Evolutionary conservation across 2,329 filamentous ascomycete genomes (phyloP).

Genomic region (Nigrospora oryzae): DNA sequence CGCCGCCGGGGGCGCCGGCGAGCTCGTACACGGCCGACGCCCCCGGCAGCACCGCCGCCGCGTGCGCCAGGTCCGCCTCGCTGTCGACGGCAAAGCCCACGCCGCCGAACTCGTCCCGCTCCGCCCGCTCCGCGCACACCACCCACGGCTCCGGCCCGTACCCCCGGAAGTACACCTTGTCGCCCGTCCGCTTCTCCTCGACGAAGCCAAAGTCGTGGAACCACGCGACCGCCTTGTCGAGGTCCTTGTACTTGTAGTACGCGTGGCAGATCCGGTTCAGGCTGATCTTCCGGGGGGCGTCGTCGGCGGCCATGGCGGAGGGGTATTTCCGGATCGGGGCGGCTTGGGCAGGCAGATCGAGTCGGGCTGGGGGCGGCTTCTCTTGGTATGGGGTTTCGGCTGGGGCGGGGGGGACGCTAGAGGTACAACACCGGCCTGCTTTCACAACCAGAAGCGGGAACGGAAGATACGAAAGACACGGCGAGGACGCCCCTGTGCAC

Average conservation of each 20-base stretch:
- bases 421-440: too few relatives aligned
- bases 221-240: conserved; percentile 31
- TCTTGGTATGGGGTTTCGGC: too few relatives aligned
- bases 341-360: too few relatives aligned
- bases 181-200: conserved; percentile 25
- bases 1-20: conserved; percentile 42
- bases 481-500: too few relatives aligned
- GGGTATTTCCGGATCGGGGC: neutral
- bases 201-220: conserved; percentile 40
- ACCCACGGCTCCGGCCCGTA: conserved; percentile 54
- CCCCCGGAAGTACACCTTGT: conserved; percentile 49
- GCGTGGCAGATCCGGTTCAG: conserved; percentile 29
- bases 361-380: too few relatives aligned
- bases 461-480: too few relatives aligned
- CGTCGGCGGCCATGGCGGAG: conserved; percentile 11
- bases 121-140: conserved; percentile 41
- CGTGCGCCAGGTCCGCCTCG: conserved; percentile 43
- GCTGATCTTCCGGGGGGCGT: conserved; percentile 16
- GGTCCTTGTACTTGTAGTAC: conserved; percentile 37
- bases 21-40: conserved; percentile 39
- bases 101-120: conserved; percentile 44
- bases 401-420: too few relatives aligned
- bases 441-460: too few relatives aligned
- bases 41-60: conserved; percentile 34
- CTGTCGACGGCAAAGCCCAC: conserved; percentile 49